Conservation (phyloP, 2,329 filamentous ascomycete genomes). For the Trichoderma endophyticum region DNA sequence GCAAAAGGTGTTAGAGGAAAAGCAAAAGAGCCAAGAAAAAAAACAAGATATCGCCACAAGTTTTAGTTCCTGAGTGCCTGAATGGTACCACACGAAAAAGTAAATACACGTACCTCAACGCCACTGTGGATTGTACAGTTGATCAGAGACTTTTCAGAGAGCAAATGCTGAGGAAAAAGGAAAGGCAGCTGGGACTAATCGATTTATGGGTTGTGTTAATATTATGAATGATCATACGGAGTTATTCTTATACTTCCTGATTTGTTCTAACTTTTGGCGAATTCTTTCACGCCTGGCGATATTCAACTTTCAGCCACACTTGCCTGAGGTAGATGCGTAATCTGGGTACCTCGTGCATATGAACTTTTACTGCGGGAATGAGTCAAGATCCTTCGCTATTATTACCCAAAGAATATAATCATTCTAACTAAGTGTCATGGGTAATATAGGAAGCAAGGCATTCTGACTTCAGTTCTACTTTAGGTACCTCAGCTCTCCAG, state of each 20-base stretch:
- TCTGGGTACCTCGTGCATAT: background rate
- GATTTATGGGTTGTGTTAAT: too few relatives aligned
- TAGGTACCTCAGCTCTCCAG: background rate
- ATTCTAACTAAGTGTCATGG: background rate
- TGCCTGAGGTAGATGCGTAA: background rate
- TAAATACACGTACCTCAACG: background rate
- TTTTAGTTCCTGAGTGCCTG: background rate
- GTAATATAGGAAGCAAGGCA: background rate
- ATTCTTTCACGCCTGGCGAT: background rate
- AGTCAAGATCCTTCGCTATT: background rate
- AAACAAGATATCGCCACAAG: background rate
- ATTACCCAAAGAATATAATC: background rate
- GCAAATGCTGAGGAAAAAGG: background rate
- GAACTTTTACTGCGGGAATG: background rate
- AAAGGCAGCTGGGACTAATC: background rate
- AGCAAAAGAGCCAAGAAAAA: background rate
- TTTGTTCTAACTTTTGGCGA: background rate
- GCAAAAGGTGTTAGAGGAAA: background rate
- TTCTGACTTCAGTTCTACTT: background rate
- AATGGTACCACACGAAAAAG: background rate
- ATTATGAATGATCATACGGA: background rate
- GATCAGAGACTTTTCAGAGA: background rate
- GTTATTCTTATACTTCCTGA: background rate
- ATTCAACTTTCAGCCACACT: background rate
- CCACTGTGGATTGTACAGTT: background rate